Evolutionary conservation across 1,284 basidiomycete genomes (phyloP), one percentile per base, ranked within the genome.

Genomic region (Tilletia indica): DNA sequence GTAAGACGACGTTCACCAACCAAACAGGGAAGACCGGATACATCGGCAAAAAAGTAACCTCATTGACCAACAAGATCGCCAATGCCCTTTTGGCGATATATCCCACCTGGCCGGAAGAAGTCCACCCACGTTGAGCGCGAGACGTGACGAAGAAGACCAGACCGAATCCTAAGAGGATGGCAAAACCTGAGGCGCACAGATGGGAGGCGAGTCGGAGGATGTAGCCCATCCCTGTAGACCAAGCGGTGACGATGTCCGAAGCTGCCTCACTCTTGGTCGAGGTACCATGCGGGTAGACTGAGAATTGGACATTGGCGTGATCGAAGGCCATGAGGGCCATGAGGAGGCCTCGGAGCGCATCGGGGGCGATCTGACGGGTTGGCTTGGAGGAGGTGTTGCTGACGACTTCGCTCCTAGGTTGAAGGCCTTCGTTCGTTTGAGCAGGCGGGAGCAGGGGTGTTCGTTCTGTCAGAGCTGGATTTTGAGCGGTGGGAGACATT

Each of bases 111-210:
- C 68, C 69, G 1, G 8, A 11, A 0, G 38, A 54, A 2, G 67
- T 42, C 78, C 75, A 77, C 0, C 75, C 74, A 1, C 76, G 69
- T 21, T 49, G 71, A 1, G 70, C 68, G 1, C 77, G 56, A 19
- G 72, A 39, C 36, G 51, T 16, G 39, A 72, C 71, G 21, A 79
- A 79, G 66, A 77, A 80, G 1, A 76, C 78, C 6, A 73, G 67
- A 0, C 79, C 79, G 75, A 80, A 78, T 16, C 79, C 79, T 58
- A 79, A 70, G 3, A 80, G 54, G 49, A 78, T 70, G 68, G 77
- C 74, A 56, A 80, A 79, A 0, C 79, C 79, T 2, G 78, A 75
- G 0, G 79, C 78, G 48, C 77, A 79, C 9, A 80, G 70, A 66
- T 80, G 77, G 1, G 77, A 77, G 25, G 74, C 14, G 12, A 73